Conservation (phyloP, 1,284 basidiomycete species). For the Ustilago vetiveriae region DNA sequence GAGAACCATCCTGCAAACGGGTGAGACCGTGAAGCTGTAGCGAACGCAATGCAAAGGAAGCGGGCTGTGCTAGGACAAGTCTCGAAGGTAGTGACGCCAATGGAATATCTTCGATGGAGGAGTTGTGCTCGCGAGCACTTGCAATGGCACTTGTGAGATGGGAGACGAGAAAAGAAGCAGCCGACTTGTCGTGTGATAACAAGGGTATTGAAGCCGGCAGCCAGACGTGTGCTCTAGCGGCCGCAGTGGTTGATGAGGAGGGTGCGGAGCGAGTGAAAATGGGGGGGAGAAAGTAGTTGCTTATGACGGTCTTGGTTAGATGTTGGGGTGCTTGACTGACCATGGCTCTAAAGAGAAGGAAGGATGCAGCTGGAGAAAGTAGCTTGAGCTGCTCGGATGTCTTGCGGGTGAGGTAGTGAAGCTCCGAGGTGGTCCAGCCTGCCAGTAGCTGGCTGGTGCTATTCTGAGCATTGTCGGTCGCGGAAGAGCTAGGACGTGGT, state of each 20-base stretch:
- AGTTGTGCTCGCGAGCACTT: background rate
- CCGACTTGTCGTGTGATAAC: constrained; percentile 31
- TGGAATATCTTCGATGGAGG: constrained; percentile 7
- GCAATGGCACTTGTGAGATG: constrained; percentile 20
- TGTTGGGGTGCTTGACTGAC: constrained; percentile 19
- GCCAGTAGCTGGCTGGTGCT: constrained; percentile 15
- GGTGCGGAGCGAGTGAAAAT: constrained; percentile 2
- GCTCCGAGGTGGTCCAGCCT: constrained; percentile 35
- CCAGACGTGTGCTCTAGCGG: constrained; percentile 31
- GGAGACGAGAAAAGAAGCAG: constrained; percentile 19
- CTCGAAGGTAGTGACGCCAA: constrained; percentile 16
- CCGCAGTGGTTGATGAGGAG: background rate
- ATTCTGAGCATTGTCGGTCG: background rate
- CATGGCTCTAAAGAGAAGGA: constrained; percentile 26
- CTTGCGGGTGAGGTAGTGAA: constrained; percentile 32
- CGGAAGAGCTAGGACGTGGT: background rate
- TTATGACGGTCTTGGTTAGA: constrained; percentile 27
- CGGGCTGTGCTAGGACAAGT: constrained; percentile 1
- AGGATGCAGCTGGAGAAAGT: constrained; percentile 25
- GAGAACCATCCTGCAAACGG: constrained; percentile 20
- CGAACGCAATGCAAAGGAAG: constrained; percentile 28
- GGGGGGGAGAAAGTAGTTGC: constrained; percentile 34
- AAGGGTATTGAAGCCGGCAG: constrained; percentile 38
- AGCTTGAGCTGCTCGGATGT: constrained; percentile 36
- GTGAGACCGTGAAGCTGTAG: constrained; percentile 43